These are phyloP conservation scores for Neurospora sp. DNA, from an alignment of 2,329 filamentous ascomycete species.

Conservation along the genomic window DNA sequence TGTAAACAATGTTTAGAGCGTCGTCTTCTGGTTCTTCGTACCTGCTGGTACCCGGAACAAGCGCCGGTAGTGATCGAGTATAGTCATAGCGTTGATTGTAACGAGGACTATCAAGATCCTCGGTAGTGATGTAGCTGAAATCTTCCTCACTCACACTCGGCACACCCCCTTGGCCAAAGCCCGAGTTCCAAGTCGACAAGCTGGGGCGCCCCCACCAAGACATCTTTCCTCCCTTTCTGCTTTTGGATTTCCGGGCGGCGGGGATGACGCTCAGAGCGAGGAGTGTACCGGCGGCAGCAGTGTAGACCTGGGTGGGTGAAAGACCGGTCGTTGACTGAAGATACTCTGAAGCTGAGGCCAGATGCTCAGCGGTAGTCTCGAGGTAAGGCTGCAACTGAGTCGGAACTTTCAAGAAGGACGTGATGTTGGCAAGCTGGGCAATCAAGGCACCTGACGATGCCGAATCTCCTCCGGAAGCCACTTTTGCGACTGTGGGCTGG, in stretches of 20 bases:
- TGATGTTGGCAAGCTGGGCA: constrained; percentile 44
- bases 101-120: constrained; percentile 46
- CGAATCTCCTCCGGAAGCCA: constrained; percentile 50
- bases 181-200: constrained; percentile 42
- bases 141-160: constrained; percentile 64
- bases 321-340: constrained; percentile 40
- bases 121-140: constrained; percentile 74
- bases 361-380: constrained; percentile 38
- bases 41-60: neutral
- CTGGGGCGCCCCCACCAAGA: constrained; percentile 37
- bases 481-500: constrained; percentile 38
- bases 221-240: constrained; percentile 27
- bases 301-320: constrained; percentile 38
- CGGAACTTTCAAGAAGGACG: constrained; percentile 29
- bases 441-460: constrained; percentile 51
- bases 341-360: constrained; percentile 42
- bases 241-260: constrained; percentile 16
- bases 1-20: constrained; percentile 59
- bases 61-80: constrained; percentile 18
- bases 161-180: constrained; percentile 31
- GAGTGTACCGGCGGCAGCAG: constrained; percentile 36
- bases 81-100: neutral
- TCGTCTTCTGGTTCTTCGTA: constrained; percentile 39
- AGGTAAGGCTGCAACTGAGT: constrained; percentile 41
- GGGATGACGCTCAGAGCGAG: constrained; percentile 39